A percentile compares a stretch with the other conserved stretches of the same genome.
These are phyloP conservation scores for Serendipita sp. DNA, from an alignment of 1,284 basidiomycete species.

Conservation along the genomic window DNA sequence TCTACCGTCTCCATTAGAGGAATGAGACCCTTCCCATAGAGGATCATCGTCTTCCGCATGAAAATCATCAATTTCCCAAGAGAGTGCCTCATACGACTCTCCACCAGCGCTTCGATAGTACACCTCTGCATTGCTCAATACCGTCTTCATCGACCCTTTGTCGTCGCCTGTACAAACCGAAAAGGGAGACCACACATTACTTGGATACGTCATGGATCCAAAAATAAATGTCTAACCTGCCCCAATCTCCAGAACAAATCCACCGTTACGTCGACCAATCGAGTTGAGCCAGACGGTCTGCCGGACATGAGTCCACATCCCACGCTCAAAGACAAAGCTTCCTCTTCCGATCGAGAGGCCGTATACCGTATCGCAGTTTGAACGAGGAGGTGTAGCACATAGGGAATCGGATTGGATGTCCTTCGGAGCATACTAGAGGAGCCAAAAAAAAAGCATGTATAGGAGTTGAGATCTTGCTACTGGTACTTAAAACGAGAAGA, in stretches of 20 bases:
- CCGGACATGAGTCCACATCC: conserved; percentile 50
- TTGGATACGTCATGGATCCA: not conserved
- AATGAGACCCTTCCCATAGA: too few relatives aligned
- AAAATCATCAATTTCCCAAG: not conserved
- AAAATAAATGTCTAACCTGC: not conserved
- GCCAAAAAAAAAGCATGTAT: not conserved
- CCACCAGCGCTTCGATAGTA: not conserved
- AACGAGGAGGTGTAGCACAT: conserved; percentile 38
- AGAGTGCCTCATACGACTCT: too few relatives aligned
- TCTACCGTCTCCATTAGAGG: not conserved
- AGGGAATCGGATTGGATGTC: conserved; percentile 27
- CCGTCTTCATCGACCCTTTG: not conserved
- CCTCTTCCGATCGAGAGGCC: conserved; percentile 64
- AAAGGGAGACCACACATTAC: too few relatives aligned
- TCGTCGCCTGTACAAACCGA: not conserved
- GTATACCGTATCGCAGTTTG: conserved; percentile 48
- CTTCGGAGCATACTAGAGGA: conserved; percentile 17
- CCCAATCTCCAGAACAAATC: conserved; percentile 13
- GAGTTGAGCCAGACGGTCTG: conserved; percentile 58
- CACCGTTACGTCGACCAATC: conserved; percentile 30
- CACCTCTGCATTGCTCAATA: conserved; percentile 1
- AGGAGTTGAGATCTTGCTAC: not conserved
- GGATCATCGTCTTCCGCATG: not conserved
- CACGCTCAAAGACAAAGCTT: conserved; percentile 47
- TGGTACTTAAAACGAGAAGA: not conserved